Evolutionary conservation across 1,284 basidiomycete species (phyloP), one percentile per base, ranked within the genome.

Genomic region (Wolfiporia cocos): DNA sequence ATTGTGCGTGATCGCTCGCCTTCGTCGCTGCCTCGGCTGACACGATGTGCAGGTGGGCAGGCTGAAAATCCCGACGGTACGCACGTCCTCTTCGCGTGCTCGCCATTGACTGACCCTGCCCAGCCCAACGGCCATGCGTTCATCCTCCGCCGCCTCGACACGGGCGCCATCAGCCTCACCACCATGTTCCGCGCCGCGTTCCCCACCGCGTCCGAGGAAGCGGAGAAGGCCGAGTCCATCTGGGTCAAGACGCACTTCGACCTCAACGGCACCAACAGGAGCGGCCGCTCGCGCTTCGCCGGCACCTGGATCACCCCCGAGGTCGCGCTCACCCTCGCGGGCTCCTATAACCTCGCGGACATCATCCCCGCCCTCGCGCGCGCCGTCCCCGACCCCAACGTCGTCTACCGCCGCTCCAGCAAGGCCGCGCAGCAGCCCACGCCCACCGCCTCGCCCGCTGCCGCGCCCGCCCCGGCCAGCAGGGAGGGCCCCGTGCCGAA

Each of bases 161-260:
- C 95, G 5, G 83, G 92, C 50, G 94, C 94, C 19, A 78, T 99
- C 64, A 92, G 89, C 46, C 82, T 95, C 15, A 96, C 93, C 4
- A 96, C 95, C 48, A 96, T 99, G 91, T 98, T 92, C 73, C 90
- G 92, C 53, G 92, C 94, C 20, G 92, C 94, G 0, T 99, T 94
- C 67, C 95, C 96, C 7, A 79, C 73, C 41, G 88, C 93, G 1
- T 68, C 73, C 23, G 89, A 92, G 2, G 73, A 76, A 34, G 82
- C 86, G 17, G 95, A 98, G 66, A 81, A 80, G 58, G 68, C 67
- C 23, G 95, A 99, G 66, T 78, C 89, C 53, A 74, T 78, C 38
- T 97, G 88, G 87, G 83, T 93, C 47, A 88, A 87, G 57, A 76
- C 82, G 20, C 77, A 71, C 52, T 90, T 79, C 65, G 89, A 96